Base-by-base conservation (phyloP, 305 asterid species). In the Plantago rigida region DNA sequence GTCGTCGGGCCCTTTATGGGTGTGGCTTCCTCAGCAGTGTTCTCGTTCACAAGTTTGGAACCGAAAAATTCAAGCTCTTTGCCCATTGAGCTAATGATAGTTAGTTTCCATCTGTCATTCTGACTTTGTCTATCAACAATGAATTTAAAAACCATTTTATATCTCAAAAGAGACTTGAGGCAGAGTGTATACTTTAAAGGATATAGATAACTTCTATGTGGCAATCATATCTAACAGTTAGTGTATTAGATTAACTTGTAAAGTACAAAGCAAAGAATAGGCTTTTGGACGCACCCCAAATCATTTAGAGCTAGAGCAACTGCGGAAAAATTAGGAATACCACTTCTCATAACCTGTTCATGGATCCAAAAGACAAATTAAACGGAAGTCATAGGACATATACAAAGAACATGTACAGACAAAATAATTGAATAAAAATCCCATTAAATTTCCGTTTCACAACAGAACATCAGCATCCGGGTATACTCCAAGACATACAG, bases 321-420 rank as follows among this genome's bases (percentile, higher is more conserved):
- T 44, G 99, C 97, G 81, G 96, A 93, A 79, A 93, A 93, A 81
- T 93, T 93, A 60, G 99, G 99, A 65, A 93, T 65, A 51, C 99
- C 99, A 60, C 99, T 93, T 75, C 93, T 73, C 81, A 82, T 82
- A 36, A 82, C 86, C 83, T 78, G 83, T 69, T 58, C 54, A 73
- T 58, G 66, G 61, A 63, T 70, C 19, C 29, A 39, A 49, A 62
- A 69, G 55, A 60, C 63, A 68, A 31, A 52, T 70, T 47, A 75
- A 68, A 54, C 19, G 36, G 34, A 51, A 9, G 28, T 54, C 9
- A 41, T 34, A 29, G 15, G 66, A 52, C 70, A 71, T 62, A 39
- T 14, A 51, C 5, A 15, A 5, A 64, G 10, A 1, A 5, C 44
- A 36, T 36, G 44, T 29, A 56, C 58, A 29, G 28, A 55, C 13